These are phyloP conservation scores for Alloascoidea africana DNA, from an alignment of 805 yeast species.

Conservation along the genomic window DNA sequence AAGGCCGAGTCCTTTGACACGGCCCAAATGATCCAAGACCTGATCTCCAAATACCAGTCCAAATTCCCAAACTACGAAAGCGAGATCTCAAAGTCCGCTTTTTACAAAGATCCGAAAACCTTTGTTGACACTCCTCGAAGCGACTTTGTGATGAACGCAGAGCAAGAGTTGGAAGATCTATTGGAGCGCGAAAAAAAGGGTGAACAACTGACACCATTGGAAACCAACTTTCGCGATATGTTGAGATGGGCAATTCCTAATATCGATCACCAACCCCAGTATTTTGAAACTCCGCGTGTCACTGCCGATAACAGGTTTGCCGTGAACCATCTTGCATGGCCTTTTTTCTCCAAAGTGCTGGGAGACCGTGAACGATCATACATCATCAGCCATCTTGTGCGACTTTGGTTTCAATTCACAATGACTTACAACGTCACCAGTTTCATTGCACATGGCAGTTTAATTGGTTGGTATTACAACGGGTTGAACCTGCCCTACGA, in stretches of 20 bases:
- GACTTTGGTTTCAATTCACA: background rate
- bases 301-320: background rate
- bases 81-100: background rate
- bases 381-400: background rate
- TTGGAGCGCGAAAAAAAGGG: background rate
- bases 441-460: constrained; percentile 21
- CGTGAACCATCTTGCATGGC: background rate
- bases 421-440: background rate
- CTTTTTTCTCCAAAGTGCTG: background rate
- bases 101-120: background rate
- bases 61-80: background rate
- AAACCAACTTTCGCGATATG: background rate
- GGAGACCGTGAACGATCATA: background rate
- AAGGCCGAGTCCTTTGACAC: too few relatives aligned
- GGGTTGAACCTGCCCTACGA: constrained; percentile 41
- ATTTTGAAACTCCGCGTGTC: background rate
- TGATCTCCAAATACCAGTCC: background rate
- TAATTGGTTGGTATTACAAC: constrained; percentile 34
- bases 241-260: background rate
- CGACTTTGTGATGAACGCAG: background rate
- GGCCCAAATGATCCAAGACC: background rate
- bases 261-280: background rate
- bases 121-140: background rate
- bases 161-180: background rate
- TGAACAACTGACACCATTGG: background rate